Evolutionary conservation across 768 basidiomycete species (phyloP), one percentile per base, ranked within the genome.

Genomic region (Wakefieldia striispora): DNA sequence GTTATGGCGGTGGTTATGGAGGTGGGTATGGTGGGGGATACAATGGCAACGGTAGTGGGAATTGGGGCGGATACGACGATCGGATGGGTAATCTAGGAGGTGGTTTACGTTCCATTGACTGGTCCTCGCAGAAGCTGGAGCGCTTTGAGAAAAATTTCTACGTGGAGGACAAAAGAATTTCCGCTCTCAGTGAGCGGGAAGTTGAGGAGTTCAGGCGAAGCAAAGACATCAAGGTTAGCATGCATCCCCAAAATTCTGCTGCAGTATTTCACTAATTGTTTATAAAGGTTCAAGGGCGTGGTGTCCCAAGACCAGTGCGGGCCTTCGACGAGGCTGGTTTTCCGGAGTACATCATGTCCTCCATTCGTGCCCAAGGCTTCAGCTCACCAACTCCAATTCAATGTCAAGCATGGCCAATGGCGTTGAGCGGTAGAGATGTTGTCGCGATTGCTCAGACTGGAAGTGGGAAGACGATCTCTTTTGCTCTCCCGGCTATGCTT

Each of bases 401-500:
- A 66, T 97, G 95, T 64, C 97, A 99, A 68, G 89, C 95, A 16
- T 99, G 97, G 97, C 97, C 97, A 0, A 98, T 98, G 94, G 95
- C 97, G 3, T 76, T 97, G 24, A 91, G 81, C 42, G 95, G 95
- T 47, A 80, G 92, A 53, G 95, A 99, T 70, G 79, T 97, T 34
- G 89, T 95, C 39, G 97, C 95, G 47, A 92, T 99, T 60, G 95
- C 97, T 33, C 95, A 97, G 70, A 99, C 97, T 9, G 97, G 97
- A 49, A 95, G 91, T 69, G 97, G 97, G 49, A 99, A 99, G 76
- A 99, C 97, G 7, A 97, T 99, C 49, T 84, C 95, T 10, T 99
- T 99, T 67, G 95, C 97, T 47, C 84, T 99, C 39, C 97, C 97
- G 35, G 95, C 97, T 43, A 99, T 98, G 95, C 78, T 99, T 29